phyloP scores from a whole-genome alignment of 129 eudicot genomes.

The Mikania micrantha region DNA sequence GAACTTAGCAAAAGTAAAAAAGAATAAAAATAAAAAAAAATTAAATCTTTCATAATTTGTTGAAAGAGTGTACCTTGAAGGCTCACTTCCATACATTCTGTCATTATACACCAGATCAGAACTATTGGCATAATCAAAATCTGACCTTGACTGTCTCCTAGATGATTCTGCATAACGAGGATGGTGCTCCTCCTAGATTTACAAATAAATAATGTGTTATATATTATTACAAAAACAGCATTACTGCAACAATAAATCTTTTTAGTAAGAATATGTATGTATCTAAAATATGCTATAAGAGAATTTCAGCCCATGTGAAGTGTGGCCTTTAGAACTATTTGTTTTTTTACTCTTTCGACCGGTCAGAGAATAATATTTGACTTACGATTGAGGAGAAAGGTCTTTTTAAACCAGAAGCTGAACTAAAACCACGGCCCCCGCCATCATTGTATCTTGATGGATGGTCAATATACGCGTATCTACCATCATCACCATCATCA shows the following conservation, averaged over 20 bases:
- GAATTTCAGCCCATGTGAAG: background rate
- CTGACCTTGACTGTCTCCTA: conserved; percentile 34
- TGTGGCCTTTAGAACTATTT: background rate
- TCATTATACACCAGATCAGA: conserved; percentile 28
- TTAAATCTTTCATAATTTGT: too few species aligned
- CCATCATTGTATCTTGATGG: conserved; percentile 34
- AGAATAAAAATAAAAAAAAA: background rate
- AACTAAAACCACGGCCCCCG: conserved; percentile 26
- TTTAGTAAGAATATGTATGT: background rate
- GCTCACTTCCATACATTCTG: conserved; percentile 28
- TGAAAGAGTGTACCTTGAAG: conserved; percentile 26
- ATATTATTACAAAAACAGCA: background rate
- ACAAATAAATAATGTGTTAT: background rate
- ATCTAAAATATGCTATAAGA: background rate
- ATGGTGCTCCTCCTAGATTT: conserved; percentile 35
- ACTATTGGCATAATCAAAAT: conserved; percentile 24
- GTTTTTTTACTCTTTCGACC: background rate
- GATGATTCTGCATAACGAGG: conserved; percentile 37
- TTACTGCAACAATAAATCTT: background rate
- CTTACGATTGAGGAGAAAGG: conserved; percentile 40
- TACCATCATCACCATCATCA: conserved; percentile 30
- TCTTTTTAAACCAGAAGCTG: conserved; percentile 30
- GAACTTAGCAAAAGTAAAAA: background rate
- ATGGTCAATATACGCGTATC: conserved; percentile 32
- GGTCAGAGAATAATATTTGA: background rate